Base-by-base conservation (phyloP, 208 protist genomes). In the Acanthamoeba triangularis region DNA sequence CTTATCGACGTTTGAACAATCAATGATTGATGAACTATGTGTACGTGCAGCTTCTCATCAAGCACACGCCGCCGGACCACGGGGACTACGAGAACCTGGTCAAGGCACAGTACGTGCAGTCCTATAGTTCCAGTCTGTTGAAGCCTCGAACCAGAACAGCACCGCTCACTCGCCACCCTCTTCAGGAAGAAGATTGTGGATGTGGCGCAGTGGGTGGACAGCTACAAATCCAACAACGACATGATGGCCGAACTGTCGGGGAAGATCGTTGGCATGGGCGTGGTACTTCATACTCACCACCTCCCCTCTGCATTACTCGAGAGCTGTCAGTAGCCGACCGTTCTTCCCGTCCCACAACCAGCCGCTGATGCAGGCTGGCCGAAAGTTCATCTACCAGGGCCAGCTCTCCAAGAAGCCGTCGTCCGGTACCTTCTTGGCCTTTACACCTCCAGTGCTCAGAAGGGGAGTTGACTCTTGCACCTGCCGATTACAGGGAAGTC, bases 121-220 rank as follows among this genome's bases (percentile, higher is more conserved):
- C 11, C 11, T 11, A 52, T 14, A 52, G 11, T 11, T 52, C 11
- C 49, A 52, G 49, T 11, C 11, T 52, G 49, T 11, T 52, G 49
- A 52, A n/a, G n/a, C n/a, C n/a, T 20, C 35, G 8, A 5, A 28
- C 11, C 69, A n/a, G 13, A 33, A 2, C 16, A 10, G 69, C 13
- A 3, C 8, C 35, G 8, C 69, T n/a, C n/a, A n/a, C n/a, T n/a
- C n/a, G n/a, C n/a, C n/a, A n/a, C n/a, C n/a, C n/a, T n/a, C n/a
- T n/a, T n/a, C n/a, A 78, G 69, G 4, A 78, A 78, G n/a, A 16
- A 78, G 69, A 78, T 78, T 28, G 69, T 78, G 69, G 69, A 78
- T 20, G 69, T 78, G 2, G 69, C 69, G 35, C 28, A 44, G 69
- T 78, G 69, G 69, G 69, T 78, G 3, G 69, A 78, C 35, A 78